A percentile compares a stretch with the other conserved stretches of the same genome.
phyloP scores from a whole-genome alignment of 2,329 filamentous ascomycete species.

The Colletotrichum spaethianum region DNA sequence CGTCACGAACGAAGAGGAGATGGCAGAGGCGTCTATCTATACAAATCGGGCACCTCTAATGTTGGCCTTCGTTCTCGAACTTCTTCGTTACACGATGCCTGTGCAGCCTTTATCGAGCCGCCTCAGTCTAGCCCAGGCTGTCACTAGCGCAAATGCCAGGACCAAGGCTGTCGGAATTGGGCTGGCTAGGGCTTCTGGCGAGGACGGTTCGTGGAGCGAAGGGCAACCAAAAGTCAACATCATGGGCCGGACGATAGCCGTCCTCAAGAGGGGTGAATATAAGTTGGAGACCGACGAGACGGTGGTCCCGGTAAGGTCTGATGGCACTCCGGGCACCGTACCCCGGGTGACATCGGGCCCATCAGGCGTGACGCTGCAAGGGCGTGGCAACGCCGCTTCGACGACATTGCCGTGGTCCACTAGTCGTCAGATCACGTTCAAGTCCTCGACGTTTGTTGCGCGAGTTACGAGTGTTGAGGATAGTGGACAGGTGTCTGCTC shows the following conservation, averaged over 20 bases:
- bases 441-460: slow-evolving; percentile 71
- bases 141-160: slow-evolving; percentile 85
- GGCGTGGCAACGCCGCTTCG: slow-evolving; percentile 39
- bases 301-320: slow-evolving; percentile 33
- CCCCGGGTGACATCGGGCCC: slow-evolving; percentile 24
- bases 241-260: slow-evolving; percentile 80
- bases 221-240: slow-evolving; percentile 82
- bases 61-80: slow-evolving; percentile 81
- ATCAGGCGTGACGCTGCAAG: slow-evolving; percentile 38
- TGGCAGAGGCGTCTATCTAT: slow-evolving; percentile 71
- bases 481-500: slow-evolving; percentile 56
- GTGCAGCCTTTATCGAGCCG: slow-evolving; percentile 88
- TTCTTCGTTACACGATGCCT: slow-evolving; percentile 86
- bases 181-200: slow-evolving; percentile 73
- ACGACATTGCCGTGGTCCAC: slow-evolving; percentile 60
- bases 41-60: slow-evolving; percentile 89
- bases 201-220: slow-evolving; percentile 80
- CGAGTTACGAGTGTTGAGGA: slow-evolving; percentile 61
- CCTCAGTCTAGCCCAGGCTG: slow-evolving; percentile 85
- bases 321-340: slow-evolving; percentile 28
- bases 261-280: slow-evolving; percentile 85
- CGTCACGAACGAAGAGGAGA: slow-evolving; percentile 69
- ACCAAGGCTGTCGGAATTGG: slow-evolving; percentile 83
- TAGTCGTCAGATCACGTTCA: slow-evolving; percentile 66
- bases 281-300: slow-evolving; percentile 64